These are phyloP conservation scores for Yamadazyma laniorum DNA, from an alignment of 805 yeast species.

Conservation along the genomic window DNA sequence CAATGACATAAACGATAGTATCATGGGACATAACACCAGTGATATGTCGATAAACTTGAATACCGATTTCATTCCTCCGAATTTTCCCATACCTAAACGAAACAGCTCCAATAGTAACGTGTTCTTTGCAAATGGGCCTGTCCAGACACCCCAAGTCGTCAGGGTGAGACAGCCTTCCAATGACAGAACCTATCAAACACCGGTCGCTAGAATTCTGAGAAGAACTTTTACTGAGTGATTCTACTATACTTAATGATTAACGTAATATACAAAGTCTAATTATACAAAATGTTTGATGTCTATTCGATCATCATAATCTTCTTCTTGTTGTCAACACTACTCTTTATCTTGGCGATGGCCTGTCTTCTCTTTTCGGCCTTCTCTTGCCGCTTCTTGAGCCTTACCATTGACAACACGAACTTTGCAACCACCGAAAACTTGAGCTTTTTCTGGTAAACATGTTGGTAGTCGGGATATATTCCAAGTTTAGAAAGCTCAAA, in stretches of 20 bases:
- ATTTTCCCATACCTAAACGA: conserved; percentile 14
- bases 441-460: conserved; percentile 16
- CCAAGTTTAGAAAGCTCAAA: conserved; percentile 29
- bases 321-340: conserved; percentile 21
- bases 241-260: background rate
- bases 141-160: conserved; percentile 38
- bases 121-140: conserved; percentile 1
- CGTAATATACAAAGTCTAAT: conserved; percentile 9
- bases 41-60: conserved; percentile 34
- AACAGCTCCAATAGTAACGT: conserved; percentile 17
- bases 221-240: conserved; percentile 11
- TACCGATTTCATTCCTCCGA: conserved; percentile 24
- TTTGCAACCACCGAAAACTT: conserved; percentile 35
- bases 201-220: conserved; percentile 38
- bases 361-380: conserved; percentile 25
- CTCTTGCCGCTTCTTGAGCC: conserved; percentile 29
- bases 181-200: conserved; percentile 42
- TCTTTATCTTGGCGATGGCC: conserved; percentile 17
- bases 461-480: conserved; percentile 28
- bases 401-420: conserved; percentile 36
- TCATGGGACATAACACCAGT: conserved; percentile 23
- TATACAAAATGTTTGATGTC: conserved; percentile 19
- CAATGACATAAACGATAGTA: conserved; percentile 25
- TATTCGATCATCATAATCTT: background rate
- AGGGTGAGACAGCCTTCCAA: conserved; percentile 38